Evolutionary conservation across 768 basidiomycete genomes (phyloP), one percentile per base, ranked within the genome.

Genomic region (Suillus weaverae): DNA sequence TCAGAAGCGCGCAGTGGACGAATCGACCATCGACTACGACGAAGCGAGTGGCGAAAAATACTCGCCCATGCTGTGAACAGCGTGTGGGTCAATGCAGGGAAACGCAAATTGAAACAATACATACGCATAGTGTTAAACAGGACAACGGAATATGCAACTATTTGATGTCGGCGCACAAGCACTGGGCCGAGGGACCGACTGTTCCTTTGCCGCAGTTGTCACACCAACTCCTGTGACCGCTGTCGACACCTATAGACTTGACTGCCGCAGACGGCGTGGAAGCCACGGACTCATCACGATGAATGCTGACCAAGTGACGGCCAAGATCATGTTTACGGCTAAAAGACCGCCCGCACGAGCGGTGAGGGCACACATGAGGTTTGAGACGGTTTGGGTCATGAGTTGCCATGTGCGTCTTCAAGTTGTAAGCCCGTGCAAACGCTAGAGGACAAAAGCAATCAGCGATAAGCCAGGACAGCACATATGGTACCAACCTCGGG

Each of bases 401-500:
- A 4, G 95, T 98, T 32, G 91, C 90, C 85, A 92, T 89, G 76
- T 97, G 95, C 0, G 95, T 96, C 81, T 98, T 98, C 64, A 98
- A 79, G 71, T 98, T 98, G 78, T 92, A 97, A 3, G 94, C 94
- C 33, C 95, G 83, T 13, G 95, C 95, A 70, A 98, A 98, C 1
- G 91, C 96, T 91, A 8, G 26, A 26, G 66, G 62, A 67, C 44
- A 36, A 36, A 1, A 9, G 22, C 70, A 39, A 76, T 64, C 4
- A 53, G 44, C 10, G 30, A 20, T 46, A 35, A 33, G 26, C 5
- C n/a, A 1, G 11, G 22, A 5, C 36, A 33, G 13, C 32, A 44
- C 16, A 63, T 48, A 51, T 36, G 18, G 64, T 44, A 66, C 76
- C 1, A 66, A 93, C 92, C 86, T 79, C 92, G 81, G 22, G 89